Evolutionary conservation across 208 protist species (phyloP).

Genomic region (Leishmania aethiopica): DNA sequence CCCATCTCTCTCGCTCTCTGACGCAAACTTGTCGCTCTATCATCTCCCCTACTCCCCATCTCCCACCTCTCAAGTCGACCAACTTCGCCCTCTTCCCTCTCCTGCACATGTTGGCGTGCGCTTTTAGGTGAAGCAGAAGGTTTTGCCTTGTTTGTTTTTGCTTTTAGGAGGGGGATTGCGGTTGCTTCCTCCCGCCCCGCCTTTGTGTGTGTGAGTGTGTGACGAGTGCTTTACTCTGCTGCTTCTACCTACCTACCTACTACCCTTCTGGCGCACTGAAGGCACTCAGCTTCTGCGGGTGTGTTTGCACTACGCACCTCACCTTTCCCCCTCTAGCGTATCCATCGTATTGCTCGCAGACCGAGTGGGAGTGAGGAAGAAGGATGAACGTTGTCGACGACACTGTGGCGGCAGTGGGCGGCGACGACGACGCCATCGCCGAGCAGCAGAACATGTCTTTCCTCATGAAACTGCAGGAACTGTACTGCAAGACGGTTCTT

Average conservation of each 20-base stretch:
- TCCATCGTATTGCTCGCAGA: neutral
- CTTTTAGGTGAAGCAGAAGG: neutral
- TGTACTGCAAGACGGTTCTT: slow-evolving; percentile 85
- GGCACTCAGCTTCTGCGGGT: neutral
- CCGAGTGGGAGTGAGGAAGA: neutral
- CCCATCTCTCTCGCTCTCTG: neutral
- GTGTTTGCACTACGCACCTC: slow-evolving; percentile 3
- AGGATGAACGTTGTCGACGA: slow-evolving; percentile 1
- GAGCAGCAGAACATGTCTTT: slow-evolving; percentile 58
- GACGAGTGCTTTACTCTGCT: neutral
- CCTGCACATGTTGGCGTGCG: neutral
- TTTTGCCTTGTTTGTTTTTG: too few relatives aligned
- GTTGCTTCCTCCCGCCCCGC: neutral
- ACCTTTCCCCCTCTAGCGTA: neutral
- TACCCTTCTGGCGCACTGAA: neutral
- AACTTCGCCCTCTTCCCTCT: neutral
- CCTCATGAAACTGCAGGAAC: slow-evolving; percentile 66
- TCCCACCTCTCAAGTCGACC: neutral
- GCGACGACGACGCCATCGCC: slow-evolving; percentile 19
- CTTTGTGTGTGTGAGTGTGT: neutral
- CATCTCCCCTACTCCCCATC: neutral
- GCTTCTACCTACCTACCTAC: neutral
- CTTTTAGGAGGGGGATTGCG: too few relatives aligned
- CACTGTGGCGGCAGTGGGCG: neutral
- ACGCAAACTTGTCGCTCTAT: neutral